A percentile compares a stretch with the other conserved stretches of the same genome.
phyloP scores from a whole-genome alignment of 768 basidiomycete species.

The Psilocybe cyanescens region DNA sequence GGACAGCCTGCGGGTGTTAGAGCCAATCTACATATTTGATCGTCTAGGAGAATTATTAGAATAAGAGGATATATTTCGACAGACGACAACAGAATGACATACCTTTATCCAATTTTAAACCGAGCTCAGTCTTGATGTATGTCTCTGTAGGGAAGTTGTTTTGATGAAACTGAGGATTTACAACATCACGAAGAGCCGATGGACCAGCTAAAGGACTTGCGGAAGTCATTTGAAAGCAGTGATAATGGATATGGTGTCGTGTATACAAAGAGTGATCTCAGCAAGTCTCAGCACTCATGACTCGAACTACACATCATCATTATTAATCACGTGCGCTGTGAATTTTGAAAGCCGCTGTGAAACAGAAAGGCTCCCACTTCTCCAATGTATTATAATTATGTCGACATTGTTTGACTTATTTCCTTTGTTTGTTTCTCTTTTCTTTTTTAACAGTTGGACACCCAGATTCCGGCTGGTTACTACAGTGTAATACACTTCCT shows the following conservation, averaged over 20 bases:
- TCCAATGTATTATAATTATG: no score
- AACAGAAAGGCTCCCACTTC: no score
- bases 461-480: no score
- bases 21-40: constrained; percentile 89
- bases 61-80: background rate
- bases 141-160: constrained; percentile 84
- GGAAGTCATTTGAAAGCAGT: constrained; percentile 32
- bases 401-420: no score
- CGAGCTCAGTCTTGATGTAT: constrained; percentile 81
- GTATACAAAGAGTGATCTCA: no score
- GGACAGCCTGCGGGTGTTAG: constrained; percentile 87
- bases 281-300: no score
- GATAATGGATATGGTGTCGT: background rate
- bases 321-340: no score
- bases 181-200: constrained; percentile 65
- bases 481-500: no score
- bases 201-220: constrained; percentile 59
- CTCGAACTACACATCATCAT: no score
- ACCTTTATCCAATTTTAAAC: constrained; percentile 92
- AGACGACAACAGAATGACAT: constrained; percentile 30
- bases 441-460: no score
- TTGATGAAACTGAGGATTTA: constrained; percentile 93
- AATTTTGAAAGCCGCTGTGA: no score
- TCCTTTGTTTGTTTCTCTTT: no score
- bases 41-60: constrained; percentile 55